Evolutionary conservation across 371 early-diverging fungal genomes (phyloP).

Genomic region (Mortierella sp.): DNA sequence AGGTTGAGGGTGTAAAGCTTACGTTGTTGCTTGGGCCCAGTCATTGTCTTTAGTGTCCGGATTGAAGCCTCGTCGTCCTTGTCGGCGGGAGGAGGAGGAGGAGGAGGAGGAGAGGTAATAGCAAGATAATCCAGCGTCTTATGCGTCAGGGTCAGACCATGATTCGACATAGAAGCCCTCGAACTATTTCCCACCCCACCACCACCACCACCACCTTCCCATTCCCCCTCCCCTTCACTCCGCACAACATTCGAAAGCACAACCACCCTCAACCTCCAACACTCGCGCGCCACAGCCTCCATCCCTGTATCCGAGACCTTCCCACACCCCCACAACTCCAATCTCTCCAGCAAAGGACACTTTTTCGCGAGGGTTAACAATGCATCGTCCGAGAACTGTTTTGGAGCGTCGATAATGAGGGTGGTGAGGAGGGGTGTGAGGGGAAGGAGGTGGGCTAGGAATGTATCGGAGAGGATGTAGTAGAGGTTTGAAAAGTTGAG

Average conservation of each 20-base stretch:
- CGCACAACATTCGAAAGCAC: conserved; percentile 14
- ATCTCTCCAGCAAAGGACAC: conserved; percentile 8
- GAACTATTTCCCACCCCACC: background rate
- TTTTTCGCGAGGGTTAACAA: conserved; percentile 15
- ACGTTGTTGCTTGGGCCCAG: background rate
- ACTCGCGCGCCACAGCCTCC: background rate
- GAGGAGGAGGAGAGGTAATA: background rate
- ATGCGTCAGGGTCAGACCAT: background rate
- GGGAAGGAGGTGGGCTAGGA: conserved; percentile 36
- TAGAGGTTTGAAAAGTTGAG: conserved; percentile 48
- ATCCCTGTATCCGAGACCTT: conserved; percentile 34
- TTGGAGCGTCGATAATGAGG: conserved; percentile 32
- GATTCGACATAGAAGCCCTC: background rate
- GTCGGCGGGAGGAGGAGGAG: background rate
- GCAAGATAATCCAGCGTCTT: background rate
- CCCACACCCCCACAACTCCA: conserved; percentile 27
- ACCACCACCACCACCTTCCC: background rate
- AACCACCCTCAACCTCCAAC: background rate
- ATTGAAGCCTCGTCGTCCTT: background rate
- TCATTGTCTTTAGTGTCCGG: background rate
- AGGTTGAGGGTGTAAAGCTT: background rate
- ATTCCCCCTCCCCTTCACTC: background rate
- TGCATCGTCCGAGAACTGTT: conserved; percentile 49
- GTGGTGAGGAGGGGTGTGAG: conserved; percentile 23
- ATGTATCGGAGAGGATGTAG: conserved; percentile 50